Base-by-base conservation (phyloP, 2,329 filamentous ascomycete genomes). In the Coniochaeta hoffmannii region DNA sequence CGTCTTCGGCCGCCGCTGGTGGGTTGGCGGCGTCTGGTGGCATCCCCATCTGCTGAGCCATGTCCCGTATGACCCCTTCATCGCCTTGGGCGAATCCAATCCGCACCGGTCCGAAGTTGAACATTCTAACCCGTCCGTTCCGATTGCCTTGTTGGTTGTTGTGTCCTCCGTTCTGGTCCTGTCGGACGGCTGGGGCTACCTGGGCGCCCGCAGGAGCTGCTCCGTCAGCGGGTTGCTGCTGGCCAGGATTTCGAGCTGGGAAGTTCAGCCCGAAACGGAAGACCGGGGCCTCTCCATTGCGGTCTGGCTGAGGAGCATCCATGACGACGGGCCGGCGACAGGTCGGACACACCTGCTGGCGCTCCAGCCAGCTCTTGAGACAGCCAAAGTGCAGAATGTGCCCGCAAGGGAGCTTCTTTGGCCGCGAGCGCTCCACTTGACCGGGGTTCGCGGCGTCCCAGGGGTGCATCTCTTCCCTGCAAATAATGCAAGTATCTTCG, bases 401-500 rank as follows among this genome's bases (percentile, higher is more conserved):
- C 4, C 93, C 92, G 70, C 94, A 99, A 0, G 94, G 94, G 10
- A 99, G 80, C 72, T 96, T 97, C 76, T 99, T 99, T 7, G 94
- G 90, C 19, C 94, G 82, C 56, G 89, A 81, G 55, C 93, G 83
- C 66, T 97, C 91, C 57, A 95, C 86, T 55, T 88, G 79, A n/a
- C 83, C 86, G 78, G 62, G 82, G 74, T 68, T 82, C 73, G 72
- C 69, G 5, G 77, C 73, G 56, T 82, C 72, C 89, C 90, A 96
- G 1, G 87, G 85, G 32, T 83, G 83, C 94, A 99, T 99, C 61
- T 95, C 90, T 69, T 99, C 94, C 58, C 94, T 85, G 70, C 94
- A 99, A 55, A 99, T 96, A 63, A 99, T 99, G 70, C 94, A 99
- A 2, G 94, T 95, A 65, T 95, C 90, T 68, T 97, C 93, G 51